Evolutionary conservation across 164 flowering plant genomes (phyloP).

Genomic region (Tetrastigma voinierianum): DNA sequence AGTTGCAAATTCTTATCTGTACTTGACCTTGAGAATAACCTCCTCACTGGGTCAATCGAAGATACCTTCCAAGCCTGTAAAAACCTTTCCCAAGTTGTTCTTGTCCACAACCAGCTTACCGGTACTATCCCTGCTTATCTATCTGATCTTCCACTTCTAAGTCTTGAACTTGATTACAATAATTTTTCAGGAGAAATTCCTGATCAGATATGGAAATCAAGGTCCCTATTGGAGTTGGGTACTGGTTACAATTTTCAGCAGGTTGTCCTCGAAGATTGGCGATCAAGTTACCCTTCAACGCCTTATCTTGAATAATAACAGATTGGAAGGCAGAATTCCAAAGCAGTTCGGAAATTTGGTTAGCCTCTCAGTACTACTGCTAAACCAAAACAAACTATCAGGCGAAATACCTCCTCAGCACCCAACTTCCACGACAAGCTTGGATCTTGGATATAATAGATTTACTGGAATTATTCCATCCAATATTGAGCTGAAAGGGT

Average conservation of each 20-base stretch:
- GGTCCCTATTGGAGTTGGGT: constrained; percentile 8
- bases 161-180: constrained; percentile 15
- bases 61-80: constrained; percentile 5
- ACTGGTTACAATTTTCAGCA: constrained; percentile 11
- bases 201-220: constrained; percentile 17
- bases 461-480: constrained; percentile 9
- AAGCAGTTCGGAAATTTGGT: constrained; percentile 9
- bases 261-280: constrained; percentile 11
- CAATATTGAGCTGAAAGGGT: constrained; percentile 5
- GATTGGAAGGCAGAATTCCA: constrained; percentile 14
- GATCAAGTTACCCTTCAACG: constrained; percentile 14
- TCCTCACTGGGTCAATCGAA: constrained; percentile 14
- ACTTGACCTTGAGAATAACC: constrained; percentile 15
- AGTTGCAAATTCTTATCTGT: constrained; percentile 9
- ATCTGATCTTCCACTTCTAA: constrained; percentile 13
- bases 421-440: constrained; percentile 8
- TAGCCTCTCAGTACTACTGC: constrained; percentile 10
- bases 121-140: constrained; percentile 14
- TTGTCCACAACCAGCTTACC: constrained; percentile 10
- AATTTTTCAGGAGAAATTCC: constrained; percentile 16
- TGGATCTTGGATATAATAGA: constrained; percentile 15
- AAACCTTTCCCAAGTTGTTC: constrained; percentile 14
- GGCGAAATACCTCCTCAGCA: constrained; percentile 13
- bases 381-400: constrained; percentile 12
- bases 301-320: constrained; percentile 13